Evolutionary conservation across 1,139 yeast species (phyloP).

Genomic region (Keqinozyma sinolaborantium): DNA sequence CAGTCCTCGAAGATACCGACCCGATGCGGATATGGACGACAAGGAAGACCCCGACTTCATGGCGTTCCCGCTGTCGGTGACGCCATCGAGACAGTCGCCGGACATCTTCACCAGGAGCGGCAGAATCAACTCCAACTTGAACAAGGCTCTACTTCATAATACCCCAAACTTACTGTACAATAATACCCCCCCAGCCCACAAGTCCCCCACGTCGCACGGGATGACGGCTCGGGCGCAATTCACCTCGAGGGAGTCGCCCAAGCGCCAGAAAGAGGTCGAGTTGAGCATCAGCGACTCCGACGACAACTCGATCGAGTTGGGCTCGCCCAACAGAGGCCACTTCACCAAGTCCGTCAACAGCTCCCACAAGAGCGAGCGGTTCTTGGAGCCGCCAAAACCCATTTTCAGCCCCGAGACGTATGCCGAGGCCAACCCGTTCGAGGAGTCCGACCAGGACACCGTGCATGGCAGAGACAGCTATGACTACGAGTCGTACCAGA

Average conservation of each 20-base stretch:
- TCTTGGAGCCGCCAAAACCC: constrained; percentile 62
- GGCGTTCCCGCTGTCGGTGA: constrained; percentile 24
- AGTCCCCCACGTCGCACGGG: constrained; percentile 5
- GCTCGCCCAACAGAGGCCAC: constrained; percentile 31
- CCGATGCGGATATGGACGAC: constrained; percentile 21
- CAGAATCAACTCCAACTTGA: constrained; percentile 13
- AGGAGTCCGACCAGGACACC: constrained; percentile 26
- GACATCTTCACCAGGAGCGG: constrained; percentile 49
- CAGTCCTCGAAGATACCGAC: constrained; percentile 36
- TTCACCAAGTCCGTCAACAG: constrained; percentile 25
- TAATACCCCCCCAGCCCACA: constrained; percentile 1
- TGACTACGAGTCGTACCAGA: constrained; percentile 36
- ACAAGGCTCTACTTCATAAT: constrained; percentile 17
- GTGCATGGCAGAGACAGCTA: constrained; percentile 19
- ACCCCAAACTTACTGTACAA: constrained; percentile 12
- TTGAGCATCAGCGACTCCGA: constrained; percentile 39
- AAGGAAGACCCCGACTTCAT: constrained; percentile 19
- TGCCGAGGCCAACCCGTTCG: constrained; percentile 54
- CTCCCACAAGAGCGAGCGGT: constrained; percentile 46
- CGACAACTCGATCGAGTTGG: constrained; percentile 13
- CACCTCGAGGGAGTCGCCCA: constrained; percentile 66
- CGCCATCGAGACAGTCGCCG: constrained; percentile 34
- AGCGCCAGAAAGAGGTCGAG: constrained; percentile 48
- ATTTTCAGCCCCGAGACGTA: constrained; percentile 61
- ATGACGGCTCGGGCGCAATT: constrained; percentile 51